Conservation (phyloP, 2,329 filamentous ascomycete genomes). For the Nigrospora osmanthi region DNA sequence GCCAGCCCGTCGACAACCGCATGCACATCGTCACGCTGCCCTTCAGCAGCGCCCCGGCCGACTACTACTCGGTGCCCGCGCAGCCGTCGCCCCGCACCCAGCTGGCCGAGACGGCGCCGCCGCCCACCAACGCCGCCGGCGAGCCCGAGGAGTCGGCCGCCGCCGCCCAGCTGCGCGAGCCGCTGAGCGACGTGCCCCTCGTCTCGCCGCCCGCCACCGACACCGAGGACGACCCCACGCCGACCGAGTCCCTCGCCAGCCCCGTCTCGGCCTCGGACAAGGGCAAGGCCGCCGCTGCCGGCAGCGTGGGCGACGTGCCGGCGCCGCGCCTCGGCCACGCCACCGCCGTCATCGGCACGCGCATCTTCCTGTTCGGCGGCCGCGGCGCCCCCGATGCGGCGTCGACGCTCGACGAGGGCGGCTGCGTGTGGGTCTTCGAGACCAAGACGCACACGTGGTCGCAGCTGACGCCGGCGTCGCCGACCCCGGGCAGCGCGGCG, state of each 20-base stretch:
- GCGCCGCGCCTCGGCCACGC: slow-evolving; percentile 66
- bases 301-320: slow-evolving; percentile 40
- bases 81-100: slow-evolving; percentile 25
- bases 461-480: slow-evolving; percentile 47
- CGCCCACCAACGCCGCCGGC: slow-evolving; percentile 3
- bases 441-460: slow-evolving; percentile 58
- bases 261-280: slow-evolving; percentile 9
- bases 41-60: slow-evolving; percentile 46
- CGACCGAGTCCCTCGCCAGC: slow-evolving; percentile 3
- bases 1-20: slow-evolving; percentile 63
- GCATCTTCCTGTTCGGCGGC: slow-evolving; percentile 77
- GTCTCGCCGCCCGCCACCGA: slow-evolving; percentile 17
- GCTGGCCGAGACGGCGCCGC: slow-evolving; percentile 7
- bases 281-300: slow-evolving; percentile 32
- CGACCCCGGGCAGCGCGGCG: slow-evolving; percentile 16
- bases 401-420: slow-evolving; percentile 65
- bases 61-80: slow-evolving; percentile 51
- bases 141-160: slow-evolving; percentile 7
- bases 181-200: slow-evolving; percentile 33
- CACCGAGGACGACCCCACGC: slow-evolving; percentile 7
- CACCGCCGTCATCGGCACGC: slow-evolving; percentile 57
- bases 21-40: slow-evolving; percentile 60
- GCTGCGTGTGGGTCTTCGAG: slow-evolving; percentile 70
- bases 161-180: slow-evolving; percentile 16
- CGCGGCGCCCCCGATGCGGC: slow-evolving; percentile 58